Evolutionary conservation across 257 asterid species (phyloP), one percentile per base, ranked within the genome.

Genomic region (Anisodus acutangulus): DNA sequence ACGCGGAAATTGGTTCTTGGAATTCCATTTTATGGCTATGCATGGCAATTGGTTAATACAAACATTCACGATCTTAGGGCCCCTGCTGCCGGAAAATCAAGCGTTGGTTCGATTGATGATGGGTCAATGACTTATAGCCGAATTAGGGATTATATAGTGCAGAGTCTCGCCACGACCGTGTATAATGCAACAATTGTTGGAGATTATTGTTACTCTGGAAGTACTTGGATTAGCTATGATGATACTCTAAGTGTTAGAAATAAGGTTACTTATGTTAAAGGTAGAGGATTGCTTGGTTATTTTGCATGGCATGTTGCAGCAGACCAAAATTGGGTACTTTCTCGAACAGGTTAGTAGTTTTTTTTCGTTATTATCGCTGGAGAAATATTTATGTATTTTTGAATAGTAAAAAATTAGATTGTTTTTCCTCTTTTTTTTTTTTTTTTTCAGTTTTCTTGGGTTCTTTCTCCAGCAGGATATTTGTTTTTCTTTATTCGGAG

Each of bases 181-280:
- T 87, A 88, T 66, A 83, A 90, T 64, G 62, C 81, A 11, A 87
- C 91, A 0, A 13, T 82, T 2, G 92, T 87, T 12, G 59, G 88
- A 9, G 83, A 91, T 79, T 91, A 91, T 60, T 89, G 90, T 83
- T 89, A 85, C 17, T 35, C 89, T 6, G 91, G 91, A 6, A 88
- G 86, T 3, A 86, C 90, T 0, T 91, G 92, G 93, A 89, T 91
- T 4, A 90, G 93, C 0, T 91, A 82, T 31, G 95, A 91, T 17
- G 93, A 87, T 57, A 64, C 45, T 43, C 85, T 87, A 78, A 16
- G 84, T 1, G 76, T 92, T 45, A 13, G 84, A 2, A 69, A 89
- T 3, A 92, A 90, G 78, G 93, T 86, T 86, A 8, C 81, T 9
- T 90, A 80, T 60, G 89, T 91, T 5, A 90, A 90, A 82, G 87